These are phyloP conservation scores for Trifolium subterraneum DNA, from an alignment of 306 rosid species.

Conservation along the genomic window DNA sequence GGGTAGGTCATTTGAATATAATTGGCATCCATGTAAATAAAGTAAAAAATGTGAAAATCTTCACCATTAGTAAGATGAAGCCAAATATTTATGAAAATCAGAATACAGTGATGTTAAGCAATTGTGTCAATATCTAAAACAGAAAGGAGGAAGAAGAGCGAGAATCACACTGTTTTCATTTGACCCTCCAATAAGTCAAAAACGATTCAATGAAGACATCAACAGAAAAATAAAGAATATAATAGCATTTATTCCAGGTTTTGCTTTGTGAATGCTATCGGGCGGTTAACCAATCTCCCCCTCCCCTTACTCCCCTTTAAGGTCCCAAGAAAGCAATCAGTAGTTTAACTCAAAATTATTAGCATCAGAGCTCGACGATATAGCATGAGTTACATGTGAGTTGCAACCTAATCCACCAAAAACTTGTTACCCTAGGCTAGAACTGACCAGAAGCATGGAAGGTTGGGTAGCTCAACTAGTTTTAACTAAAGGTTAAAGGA, in stretches of 20 bases:
- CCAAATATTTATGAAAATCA: constrained; percentile 13
- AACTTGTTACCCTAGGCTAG: background rate
- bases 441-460: background rate
- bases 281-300: background rate
- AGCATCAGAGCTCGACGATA: background rate
- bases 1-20: background rate
- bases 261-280: background rate
- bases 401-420: constrained; percentile 4
- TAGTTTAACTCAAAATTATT: constrained; percentile 16
- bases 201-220: background rate
- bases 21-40: constrained; percentile 1
- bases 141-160: constrained; percentile 13
- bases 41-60: background rate
- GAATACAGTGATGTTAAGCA: background rate
- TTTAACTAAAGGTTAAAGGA: background rate
- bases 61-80: background rate
- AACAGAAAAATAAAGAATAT: background rate
- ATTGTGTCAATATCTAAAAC: constrained; percentile 4
- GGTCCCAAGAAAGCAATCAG: background rate
- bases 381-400: background rate
- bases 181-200: constrained; percentile 3
- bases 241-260: background rate
- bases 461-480: background rate
- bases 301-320: background rate
- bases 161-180: constrained; percentile 10